Conservation (phyloP, 164 flowering plant species). For the Liquidambar formosana region DNA sequence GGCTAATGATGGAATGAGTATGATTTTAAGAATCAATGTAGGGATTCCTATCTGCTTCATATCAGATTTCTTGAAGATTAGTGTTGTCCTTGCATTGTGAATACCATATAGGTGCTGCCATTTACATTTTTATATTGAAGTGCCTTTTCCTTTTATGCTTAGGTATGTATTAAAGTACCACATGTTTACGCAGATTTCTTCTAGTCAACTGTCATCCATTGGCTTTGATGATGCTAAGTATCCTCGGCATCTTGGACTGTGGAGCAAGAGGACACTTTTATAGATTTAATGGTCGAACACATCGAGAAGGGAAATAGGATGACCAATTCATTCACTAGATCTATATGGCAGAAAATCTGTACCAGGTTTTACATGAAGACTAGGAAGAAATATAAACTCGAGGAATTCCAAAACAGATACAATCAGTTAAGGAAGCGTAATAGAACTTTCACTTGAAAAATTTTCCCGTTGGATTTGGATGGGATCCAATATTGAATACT, state of each 20-base stretch:
- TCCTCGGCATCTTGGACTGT: neutral
- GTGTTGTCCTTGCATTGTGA: no score
- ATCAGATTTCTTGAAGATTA: no score
- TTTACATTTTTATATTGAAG: no score
- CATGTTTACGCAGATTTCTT: no score
- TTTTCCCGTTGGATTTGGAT: neutral
- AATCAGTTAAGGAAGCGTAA: neutral
- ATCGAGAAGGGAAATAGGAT: neutral
- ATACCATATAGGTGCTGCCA: no score
- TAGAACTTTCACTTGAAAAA: neutral
- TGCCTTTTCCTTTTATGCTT: no score
- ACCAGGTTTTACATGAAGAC: neutral
- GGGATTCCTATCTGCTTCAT: no score
- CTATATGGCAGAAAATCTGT: neutral
- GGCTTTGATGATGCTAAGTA: neutral
- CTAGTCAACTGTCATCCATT: neutral
- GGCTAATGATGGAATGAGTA: no score
- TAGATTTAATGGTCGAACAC: neutral
- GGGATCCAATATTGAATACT: neutral
- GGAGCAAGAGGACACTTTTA: neutral
- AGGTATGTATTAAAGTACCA: no score
- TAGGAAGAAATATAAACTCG: no score
- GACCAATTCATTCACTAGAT: neutral
- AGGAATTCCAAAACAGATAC: neutral
- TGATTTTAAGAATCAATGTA: no score